Evolutionary conservation across 2,329 filamentous ascomycete species (phyloP).

Genomic region (Cylindrodendrum hubeiense): DNA sequence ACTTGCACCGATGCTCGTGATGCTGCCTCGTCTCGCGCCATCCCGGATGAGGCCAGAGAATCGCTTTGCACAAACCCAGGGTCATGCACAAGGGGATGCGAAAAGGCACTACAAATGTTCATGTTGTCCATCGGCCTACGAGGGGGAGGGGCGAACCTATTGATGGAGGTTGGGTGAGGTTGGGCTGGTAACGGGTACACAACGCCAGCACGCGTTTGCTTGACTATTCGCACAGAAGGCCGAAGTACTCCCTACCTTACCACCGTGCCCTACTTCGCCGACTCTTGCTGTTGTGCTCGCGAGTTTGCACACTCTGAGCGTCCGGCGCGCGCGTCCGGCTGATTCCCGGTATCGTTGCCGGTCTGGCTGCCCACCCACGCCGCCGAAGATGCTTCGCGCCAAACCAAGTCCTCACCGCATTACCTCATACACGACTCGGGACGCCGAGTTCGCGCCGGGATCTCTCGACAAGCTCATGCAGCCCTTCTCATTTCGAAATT

Average conservation of each 20-base stretch:
- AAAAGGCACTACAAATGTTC: conserved; percentile 32
- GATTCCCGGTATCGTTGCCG: conserved; percentile 44
- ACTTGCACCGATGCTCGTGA: conserved; percentile 40
- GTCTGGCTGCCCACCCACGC: conserved; percentile 38
- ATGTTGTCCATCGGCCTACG: conserved; percentile 13
- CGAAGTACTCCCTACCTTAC: conserved; percentile 14
- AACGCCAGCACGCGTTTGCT: conserved; percentile 20
- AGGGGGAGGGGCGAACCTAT: conserved; percentile 37
- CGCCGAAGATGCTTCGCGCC: conserved; percentile 43
- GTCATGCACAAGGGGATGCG: conserved; percentile 39
- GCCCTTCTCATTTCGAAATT: conserved; percentile 32
- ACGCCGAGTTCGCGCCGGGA: conserved; percentile 46
- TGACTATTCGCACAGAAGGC: conserved; percentile 20
- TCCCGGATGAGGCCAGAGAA: conserved; percentile 38
- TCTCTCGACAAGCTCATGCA: conserved; percentile 43
- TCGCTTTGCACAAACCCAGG: conserved; percentile 39
- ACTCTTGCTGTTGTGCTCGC: background rate
- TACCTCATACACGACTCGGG: conserved; percentile 46
- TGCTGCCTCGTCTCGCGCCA: conserved; percentile 38
- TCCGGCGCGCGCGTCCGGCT: conserved; percentile 23
- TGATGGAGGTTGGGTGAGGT: conserved; percentile 41
- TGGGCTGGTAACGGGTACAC: conserved; percentile 43
- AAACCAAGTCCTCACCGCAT: conserved; percentile 47
- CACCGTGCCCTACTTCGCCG: background rate
- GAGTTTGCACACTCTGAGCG: conserved; percentile 3